Base-by-base conservation (phyloP, 1,284 basidiomycete species). In the Ustanciosporium gigantosporum region DNA sequence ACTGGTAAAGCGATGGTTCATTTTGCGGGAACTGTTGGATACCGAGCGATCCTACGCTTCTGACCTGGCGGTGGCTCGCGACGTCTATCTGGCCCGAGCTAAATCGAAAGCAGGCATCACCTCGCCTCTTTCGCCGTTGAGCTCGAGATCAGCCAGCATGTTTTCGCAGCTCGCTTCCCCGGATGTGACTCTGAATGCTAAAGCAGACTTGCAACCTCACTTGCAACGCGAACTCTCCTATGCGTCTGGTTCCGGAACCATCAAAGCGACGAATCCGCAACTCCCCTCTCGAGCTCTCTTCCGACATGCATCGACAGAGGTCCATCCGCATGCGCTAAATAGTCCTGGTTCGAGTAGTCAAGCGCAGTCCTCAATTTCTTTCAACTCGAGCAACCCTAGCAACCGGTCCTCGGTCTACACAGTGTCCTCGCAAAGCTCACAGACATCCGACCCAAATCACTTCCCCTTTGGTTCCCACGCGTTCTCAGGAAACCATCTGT, bases 1-100 rank as follows among this genome's bases (percentile, higher is more conserved):
- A n/a, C 69, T 82, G 27, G 80, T 88, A 16, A 93, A 91, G 79
- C 85, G 92, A 21, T 83, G 86, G 20, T 88, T 94, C 73, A 87
- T 91, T 2, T 81, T 96, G 25, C 84, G 87, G 37, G 92, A 96
- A 46, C 61, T 77, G 15, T 37, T 71, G 16, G 71, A 75, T 32
- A 91, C 90, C 17, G 92, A 96, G 76, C 82, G 88, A 22, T 86
- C 88, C 0, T 94, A 94, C 78, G 89, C 91, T 1, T 87, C 85
- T 9, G 92, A 96, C 80, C 82, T 96, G 17, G 87, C 87, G 3
- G 82, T 95, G 39, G 85, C 95, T 43, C 83, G 87, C 36, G 88
- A 91, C 66, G 84, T 93, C 22, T 90, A 92, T 75, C 66, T 80
- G 22, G 72, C 74, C 1, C 64, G 75, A 9, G 79, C 79, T 0